These are phyloP conservation scores for Cardiospermum halicacabum DNA, from an alignment of 345 rosid species.

Conservation along the genomic window DNA sequence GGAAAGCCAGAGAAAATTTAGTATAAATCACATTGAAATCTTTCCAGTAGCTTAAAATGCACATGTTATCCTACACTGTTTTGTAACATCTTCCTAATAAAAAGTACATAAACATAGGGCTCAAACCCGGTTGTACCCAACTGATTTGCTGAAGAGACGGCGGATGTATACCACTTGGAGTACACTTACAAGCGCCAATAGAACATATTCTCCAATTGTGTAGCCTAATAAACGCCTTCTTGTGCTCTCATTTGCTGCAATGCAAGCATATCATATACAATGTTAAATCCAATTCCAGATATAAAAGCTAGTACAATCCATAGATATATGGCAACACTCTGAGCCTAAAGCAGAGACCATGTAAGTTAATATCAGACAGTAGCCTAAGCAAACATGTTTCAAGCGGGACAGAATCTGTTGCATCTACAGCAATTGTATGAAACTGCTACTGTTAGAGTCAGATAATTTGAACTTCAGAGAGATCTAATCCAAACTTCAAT, in stretches of 20 bases:
- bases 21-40: slow-evolving; percentile 7
- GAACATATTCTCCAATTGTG: slow-evolving; percentile 72
- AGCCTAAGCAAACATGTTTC: neutral
- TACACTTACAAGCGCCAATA: slow-evolving; percentile 61
- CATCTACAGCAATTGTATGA: neutral
- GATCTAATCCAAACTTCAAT: neutral
- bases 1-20: neutral
- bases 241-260: slow-evolving; percentile 95
- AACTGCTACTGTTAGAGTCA: neutral
- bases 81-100: slow-evolving; percentile 7
- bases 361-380: too few relatives aligned
- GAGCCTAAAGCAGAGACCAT: neutral
- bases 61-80: slow-evolving; percentile 9
- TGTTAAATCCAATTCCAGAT: too few relatives aligned
- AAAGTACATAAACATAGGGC: slow-evolving; percentile 2
- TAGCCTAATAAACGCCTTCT: slow-evolving; percentile 74
- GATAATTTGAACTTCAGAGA: neutral
- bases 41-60: neutral
- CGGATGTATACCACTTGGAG: slow-evolving; percentile 84
- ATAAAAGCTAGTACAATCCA: too few relatives aligned
- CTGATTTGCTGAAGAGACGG: slow-evolving; percentile 92
- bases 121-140: slow-evolving; percentile 86
- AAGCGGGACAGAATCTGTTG: neutral
- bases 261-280: neutral
- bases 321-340: too few relatives aligned